A percentile compares a stretch with the other conserved stretches of the same genome.
Conservation (phyloP, 1,139 yeast genomes). For the Saccharomyces uvarum region DNA sequence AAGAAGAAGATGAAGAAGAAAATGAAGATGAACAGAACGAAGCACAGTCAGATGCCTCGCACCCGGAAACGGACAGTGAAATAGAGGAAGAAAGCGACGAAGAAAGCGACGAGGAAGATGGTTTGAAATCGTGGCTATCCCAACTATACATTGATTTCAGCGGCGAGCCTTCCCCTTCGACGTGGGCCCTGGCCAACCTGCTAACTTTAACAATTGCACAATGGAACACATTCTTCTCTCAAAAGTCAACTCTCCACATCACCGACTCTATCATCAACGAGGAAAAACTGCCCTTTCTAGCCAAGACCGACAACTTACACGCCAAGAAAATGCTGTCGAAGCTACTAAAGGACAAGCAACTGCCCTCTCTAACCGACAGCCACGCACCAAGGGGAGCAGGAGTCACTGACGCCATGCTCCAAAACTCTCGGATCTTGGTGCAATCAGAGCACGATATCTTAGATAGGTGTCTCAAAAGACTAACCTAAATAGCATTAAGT, state of each 20-base stretch:
- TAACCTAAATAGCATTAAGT: background rate
- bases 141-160: constrained; percentile 10
- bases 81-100: constrained; percentile 3
- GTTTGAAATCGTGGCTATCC: constrained; percentile 10
- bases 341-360: background rate
- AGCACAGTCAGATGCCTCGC: constrained; percentile 4
- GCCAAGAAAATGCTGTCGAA: background rate
- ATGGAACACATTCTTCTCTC: constrained; percentile 5
- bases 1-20: constrained; percentile 9
- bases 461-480: background rate
- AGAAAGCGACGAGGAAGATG: constrained; percentile 5
- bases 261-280: constrained; percentile 3
- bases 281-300: background rate
- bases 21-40: constrained; percentile 5
- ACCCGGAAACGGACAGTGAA: background rate
- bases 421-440: background rate
- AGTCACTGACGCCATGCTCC: background rate
- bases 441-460: background rate
- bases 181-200: constrained; percentile 8
- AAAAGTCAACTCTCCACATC: constrained; percentile 1
- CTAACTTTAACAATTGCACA: constrained; percentile 6
- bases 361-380: background rate
- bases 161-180: constrained; percentile 9
- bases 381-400: background rate
- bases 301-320: background rate